Conservation (phyloP, 2,329 filamentous ascomycete species). For the Colletotrichum simmondsii region DNA sequence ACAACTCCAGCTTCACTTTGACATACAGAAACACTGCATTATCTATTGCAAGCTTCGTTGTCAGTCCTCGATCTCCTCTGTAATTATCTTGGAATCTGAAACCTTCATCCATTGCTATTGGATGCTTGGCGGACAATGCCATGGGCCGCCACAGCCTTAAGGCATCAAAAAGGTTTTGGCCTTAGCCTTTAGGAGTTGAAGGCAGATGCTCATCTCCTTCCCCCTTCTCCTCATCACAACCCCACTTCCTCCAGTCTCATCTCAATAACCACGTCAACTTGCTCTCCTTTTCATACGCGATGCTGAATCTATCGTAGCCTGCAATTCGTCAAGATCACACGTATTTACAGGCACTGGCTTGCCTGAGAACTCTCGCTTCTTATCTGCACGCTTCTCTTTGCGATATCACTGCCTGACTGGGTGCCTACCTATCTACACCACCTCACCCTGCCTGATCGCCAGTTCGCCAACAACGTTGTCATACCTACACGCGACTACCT, state of each 20-base stretch:
- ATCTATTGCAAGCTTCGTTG: background rate
- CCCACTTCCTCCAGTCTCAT: conserved; percentile 7
- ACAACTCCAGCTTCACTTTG: background rate
- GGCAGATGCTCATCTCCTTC: conserved; percentile 1
- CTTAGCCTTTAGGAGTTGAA: conserved; percentile 25
- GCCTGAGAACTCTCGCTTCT: background rate
- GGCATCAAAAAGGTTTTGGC: conserved; percentile 26
- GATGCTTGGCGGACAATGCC: background rate
- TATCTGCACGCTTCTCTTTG: background rate
- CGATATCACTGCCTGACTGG: background rate
- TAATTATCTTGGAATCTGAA: background rate
- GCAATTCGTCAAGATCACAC: background rate
- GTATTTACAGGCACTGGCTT: background rate
- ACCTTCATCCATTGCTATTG: background rate
- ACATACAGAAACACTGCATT: background rate
- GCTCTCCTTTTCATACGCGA: background rate
- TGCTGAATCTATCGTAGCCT: background rate
- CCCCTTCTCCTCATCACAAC: conserved; percentile 2
- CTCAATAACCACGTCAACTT: background rate
- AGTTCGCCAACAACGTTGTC: background rate
- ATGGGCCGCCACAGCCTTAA: background rate
- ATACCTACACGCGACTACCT: background rate
- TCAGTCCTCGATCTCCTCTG: background rate
- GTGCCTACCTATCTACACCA: background rate
- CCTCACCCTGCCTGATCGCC: background rate